Base-by-base conservation (phyloP, 2,329 filamentous ascomycete genomes). In the Exserohilum rostratum region DNA sequence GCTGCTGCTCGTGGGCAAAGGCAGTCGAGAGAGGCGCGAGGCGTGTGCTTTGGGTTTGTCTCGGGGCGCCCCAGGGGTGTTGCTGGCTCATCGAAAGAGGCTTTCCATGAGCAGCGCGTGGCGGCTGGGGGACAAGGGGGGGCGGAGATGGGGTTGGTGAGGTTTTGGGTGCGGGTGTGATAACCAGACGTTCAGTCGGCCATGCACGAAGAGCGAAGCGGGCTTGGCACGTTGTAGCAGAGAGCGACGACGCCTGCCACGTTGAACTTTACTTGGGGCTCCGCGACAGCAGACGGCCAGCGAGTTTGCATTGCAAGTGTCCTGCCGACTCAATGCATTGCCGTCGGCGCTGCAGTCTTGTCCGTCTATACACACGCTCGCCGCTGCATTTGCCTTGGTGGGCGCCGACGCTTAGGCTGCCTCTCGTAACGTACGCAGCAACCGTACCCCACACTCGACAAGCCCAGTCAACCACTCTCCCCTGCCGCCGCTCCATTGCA, bases 41-140 rank as follows among this genome's bases (percentile, higher is more conserved):
- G 70, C 83, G 83, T 73, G 80, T 76, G 74, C 75, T 79, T 67
- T 82, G 79, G 72, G 82, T 80, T 72, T 80, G 80, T 73, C 78
- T 77, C 70, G 81, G 77, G 72, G 79, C 77, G 77, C 80, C 82
- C 83, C 83, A 85, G 73, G 80, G 78, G 74, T 81, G 80, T 78
- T 82, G 80, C 77, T 83, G 79, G 76, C 73, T 78, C 75, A 77
- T 78, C 77, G 74, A 74, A 74, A 69, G 66, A 70, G 68, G 64
- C 68, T 67, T 75, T 70, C 74, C 75, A 77, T 77, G 66, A 70
- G 73, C 67, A 70, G 66, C 72, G 72, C 71, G 65, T 59, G 58
- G 61, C 67, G 64, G 67, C 66, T 62, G 58, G 52, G 57, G 43
- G 61, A 55, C 55, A 53, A 58, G 49, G 44, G 48, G 46, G 50